Base-by-base conservation (phyloP, 305 asterid species). In the Andrographis paniculata region DNA sequence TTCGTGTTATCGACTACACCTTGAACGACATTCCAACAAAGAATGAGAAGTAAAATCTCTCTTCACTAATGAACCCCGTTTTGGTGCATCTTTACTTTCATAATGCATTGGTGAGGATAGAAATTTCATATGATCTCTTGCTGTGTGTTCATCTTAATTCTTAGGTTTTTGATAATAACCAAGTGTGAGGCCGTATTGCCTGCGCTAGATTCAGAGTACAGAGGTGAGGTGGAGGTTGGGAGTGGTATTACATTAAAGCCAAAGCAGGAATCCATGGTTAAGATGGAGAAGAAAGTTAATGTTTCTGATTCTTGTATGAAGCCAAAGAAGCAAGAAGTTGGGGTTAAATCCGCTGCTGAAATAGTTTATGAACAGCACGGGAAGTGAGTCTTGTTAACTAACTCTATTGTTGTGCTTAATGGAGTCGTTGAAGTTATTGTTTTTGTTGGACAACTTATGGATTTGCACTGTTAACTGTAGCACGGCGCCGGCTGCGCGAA, bases 291-390 rank as follows among this genome's bases (percentile, higher is more conserved):
- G 37, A 69, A 68, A 50, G 45, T 22, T 16, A 74, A 61, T 56
- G 61, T 31, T 22, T 3, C 43, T 43, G 78, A 74, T 7, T 53
- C 67, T 36, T 6, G 53, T 42, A 54, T 78, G 71, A 82, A 72
- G 62, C 86, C 94, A 16, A 89, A 85, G 58, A 89, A 85, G 58
- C 84, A 78, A 69, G 86, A 80, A 68, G 15, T 71, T 24, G 63
- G 58, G 21, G 14, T 86, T 21, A 80, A 82, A 68, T 89, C 95
- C 52, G 95, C 86, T 62, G 82, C 78, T 31, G 91, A 82, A 56
- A 85, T 89, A 14, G 75, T 82, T 24, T 72, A 70, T 11, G 97
- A 85, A 55, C 95, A 89, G 42, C 66, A 57, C 54, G 77, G 71
- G 62, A 89, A 89, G 98, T 89, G 62, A 70, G 88, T 33, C 13